phyloP scores from a whole-genome alignment of 805 yeast species.

The Jamesozyma jinghongensis region DNA sequence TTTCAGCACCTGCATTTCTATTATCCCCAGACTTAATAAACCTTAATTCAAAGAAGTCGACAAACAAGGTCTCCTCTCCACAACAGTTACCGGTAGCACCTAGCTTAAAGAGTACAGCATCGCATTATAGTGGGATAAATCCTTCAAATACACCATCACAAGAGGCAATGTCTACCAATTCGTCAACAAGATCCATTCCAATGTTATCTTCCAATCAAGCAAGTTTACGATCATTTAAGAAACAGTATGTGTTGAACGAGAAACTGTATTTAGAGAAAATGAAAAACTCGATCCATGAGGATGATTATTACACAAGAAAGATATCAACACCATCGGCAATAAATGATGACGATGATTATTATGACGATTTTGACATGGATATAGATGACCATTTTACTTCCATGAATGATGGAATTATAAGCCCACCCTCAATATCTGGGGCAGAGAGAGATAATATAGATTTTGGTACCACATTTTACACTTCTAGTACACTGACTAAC shows the following conservation, averaged over 20 bases:
- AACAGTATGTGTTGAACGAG: conserved; percentile 45
- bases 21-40: conserved; percentile 23
- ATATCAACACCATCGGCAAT: conserved; percentile 32
- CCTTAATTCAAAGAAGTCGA: conserved; percentile 17
- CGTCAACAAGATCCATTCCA: conserved; percentile 3
- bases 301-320: conserved; percentile 67
- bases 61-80: conserved; percentile 11
- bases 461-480: conserved; percentile 19
- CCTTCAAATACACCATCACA: conserved; percentile 2
- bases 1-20: conserved; percentile 17
- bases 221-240: conserved; percentile 16
- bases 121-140: neutral
- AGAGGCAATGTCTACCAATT: conserved; percentile 2
- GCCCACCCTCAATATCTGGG: neutral
- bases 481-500: conserved; percentile 10
- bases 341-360: conserved; percentile 31
- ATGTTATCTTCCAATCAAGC: neutral
- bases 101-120: neutral
- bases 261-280: conserved; percentile 54
- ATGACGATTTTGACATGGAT: conserved; percentile 19
- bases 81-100: neutral
- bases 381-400: conserved; percentile 9
- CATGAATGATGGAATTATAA: neutral
- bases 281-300: conserved; percentile 53
- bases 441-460: conserved; percentile 16